Percentiles rank a stretch among this genome's conserved stretches.
These are phyloP conservation scores for Aspergillus neotritici DNA, from an alignment of 2,329 filamentous ascomycete species.

Conservation along the genomic window DNA sequence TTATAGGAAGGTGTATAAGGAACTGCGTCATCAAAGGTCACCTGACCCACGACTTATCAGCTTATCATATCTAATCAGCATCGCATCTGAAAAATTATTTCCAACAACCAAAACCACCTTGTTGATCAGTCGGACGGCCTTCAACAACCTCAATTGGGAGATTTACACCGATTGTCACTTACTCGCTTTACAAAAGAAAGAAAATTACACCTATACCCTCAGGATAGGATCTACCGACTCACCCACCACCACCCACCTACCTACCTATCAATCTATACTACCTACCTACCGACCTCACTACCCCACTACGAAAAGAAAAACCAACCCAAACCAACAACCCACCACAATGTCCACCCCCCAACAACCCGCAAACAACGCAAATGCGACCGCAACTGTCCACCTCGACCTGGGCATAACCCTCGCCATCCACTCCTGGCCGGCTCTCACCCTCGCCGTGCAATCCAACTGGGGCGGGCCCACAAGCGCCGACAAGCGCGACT, in stretches of 20 bases:
- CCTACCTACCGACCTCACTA: background rate
- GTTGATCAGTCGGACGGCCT: background rate
- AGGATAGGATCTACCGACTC: too few relatives aligned
- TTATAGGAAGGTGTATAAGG: too few relatives aligned
- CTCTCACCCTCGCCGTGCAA: constrained; percentile 78
- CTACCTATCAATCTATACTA: too few relatives aligned
- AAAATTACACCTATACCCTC: background rate
- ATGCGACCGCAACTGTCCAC: constrained; percentile 56
- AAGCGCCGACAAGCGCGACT: constrained; percentile 83
- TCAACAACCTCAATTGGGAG: too few relatives aligned
- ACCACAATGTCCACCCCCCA: constrained; percentile 17
- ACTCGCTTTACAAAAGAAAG: background rate
- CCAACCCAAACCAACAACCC: constrained; percentile 4
- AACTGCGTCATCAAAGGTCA: background rate
- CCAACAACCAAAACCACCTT: too few relatives aligned
- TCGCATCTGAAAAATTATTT: constrained; percentile 1
- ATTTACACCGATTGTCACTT: background rate
- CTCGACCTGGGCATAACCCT: constrained; percentile 87
- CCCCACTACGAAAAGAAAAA: background rate
- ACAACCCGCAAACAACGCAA: constrained; percentile 42
- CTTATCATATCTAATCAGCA: constrained; percentile 11
- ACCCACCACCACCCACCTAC: too few relatives aligned
- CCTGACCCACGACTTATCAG: constrained; percentile 3
- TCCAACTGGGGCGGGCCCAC: constrained; percentile 84
- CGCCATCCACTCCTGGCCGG: constrained; percentile 79